Percentiles rank a stretch among this genome's conserved stretches.
Conservation (phyloP, 352 stramenopile genomes). For the Pythium myriotylum region DNA sequence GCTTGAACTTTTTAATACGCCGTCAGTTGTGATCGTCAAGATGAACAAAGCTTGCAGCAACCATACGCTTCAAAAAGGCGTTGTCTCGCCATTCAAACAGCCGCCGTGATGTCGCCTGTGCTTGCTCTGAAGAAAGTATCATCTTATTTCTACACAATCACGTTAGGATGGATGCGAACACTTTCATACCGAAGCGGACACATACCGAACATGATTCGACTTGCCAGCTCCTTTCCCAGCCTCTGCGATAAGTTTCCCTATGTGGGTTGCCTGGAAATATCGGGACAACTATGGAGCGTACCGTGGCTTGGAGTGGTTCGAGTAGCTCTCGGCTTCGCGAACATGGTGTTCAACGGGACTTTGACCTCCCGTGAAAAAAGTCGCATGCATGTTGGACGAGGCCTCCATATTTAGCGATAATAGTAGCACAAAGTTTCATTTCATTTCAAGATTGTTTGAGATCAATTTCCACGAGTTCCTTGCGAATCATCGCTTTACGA, state of each 20-base stretch:
- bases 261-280: too few species aligned
- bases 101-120: background rate
- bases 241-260: too few species aligned
- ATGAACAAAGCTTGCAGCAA: background rate
- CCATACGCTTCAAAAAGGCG: conserved; percentile 11
- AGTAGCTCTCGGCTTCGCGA: conserved; percentile 3
- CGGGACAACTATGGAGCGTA: background rate
- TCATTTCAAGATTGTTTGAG: background rate
- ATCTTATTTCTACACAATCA: too few species aligned
- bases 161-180: conserved; percentile 12
- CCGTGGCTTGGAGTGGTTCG: background rate
- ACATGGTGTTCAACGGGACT: background rate
- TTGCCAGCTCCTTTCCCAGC: background rate
- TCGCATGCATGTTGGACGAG: background rate
- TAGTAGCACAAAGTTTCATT: conserved; percentile 1
- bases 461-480: background rate
- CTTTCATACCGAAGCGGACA: background rate
- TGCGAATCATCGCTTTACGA: conserved; percentile 33
- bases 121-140: background rate
- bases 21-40: background rate
- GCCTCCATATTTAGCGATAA: conserved; percentile 1
- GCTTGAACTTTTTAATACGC: background rate
- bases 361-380: background rate
- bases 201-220: background rate
- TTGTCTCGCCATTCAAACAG: conserved; percentile 16